phyloP scores from a whole-genome alignment of 805 yeast species.

The Pichia occidentalis region DNA sequence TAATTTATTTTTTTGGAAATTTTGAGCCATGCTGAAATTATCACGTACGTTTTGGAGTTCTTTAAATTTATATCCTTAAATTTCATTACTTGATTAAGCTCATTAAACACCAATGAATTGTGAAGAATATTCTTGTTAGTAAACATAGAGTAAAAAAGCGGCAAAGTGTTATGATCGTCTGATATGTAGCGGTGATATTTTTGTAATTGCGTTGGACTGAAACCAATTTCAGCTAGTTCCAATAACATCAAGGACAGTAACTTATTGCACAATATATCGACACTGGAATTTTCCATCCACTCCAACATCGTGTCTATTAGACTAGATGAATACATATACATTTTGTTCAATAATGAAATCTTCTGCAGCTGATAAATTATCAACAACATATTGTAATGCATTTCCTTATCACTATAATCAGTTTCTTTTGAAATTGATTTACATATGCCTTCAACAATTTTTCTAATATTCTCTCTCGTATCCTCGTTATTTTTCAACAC shows the following conservation, averaged over 20 bases:
- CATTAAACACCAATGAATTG: constrained; percentile 1
- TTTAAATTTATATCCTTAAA: constrained; percentile 13
- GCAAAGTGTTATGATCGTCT: background rate
- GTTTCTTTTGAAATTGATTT: too few species aligned
- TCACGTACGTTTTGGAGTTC: constrained; percentile 17
- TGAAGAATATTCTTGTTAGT: background rate
- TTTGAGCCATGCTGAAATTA: constrained; percentile 25
- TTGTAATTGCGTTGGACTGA: constrained; percentile 6
- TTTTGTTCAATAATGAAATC: background rate
- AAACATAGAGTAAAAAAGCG: background rate
- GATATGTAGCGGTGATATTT: background rate
- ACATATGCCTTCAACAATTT: too few species aligned
- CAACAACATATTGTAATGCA: too few species aligned
- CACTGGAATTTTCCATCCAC: background rate
- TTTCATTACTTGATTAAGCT: constrained; percentile 1
- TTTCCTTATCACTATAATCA: too few species aligned
- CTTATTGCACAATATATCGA: background rate
- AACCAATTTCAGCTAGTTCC: constrained; percentile 18
- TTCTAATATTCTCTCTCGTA: too few species aligned
- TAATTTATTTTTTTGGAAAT: constrained; percentile 10
- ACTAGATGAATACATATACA: background rate
- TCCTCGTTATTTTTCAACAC: too few species aligned
- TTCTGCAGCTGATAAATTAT: background rate
- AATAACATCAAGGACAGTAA: background rate
- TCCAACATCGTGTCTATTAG: constrained; percentile 13